Base-by-base conservation (phyloP, 176 grass and related monocot species). In the Lolium rigidum region DNA sequence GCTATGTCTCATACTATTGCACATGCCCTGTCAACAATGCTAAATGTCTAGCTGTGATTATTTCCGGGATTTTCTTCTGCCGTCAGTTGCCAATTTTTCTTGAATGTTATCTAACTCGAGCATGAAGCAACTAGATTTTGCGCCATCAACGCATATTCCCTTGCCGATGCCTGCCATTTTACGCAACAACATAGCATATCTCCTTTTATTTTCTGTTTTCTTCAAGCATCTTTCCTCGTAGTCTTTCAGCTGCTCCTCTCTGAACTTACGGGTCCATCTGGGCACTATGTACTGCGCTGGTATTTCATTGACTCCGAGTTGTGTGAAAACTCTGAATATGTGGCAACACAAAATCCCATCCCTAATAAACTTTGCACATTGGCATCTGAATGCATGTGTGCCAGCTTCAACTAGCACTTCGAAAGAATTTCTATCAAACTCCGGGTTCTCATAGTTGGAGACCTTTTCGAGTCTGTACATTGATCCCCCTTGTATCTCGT, bases 291-390 rank as follows among this genome's bases (percentile, higher is more conserved):
- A 91, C 10, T 60, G 62, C 1, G 4, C 10, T 20, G 89, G 74
- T 38, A 91, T 56, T 72, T 48, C 31, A 47, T 41, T 70, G 15
- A 90, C 63, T 47, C 81, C 75, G n/a, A 83, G 61, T 12, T 83
- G 62, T 15, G 77, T 70, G 71, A 91, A 81, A 54, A 87, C 52
- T 80, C 77, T 91, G 13, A 91, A 62, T 61, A 82, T 55, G 78
- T 91, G 89, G 28, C 68, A 66, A 22, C 80, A 91, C 16, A 87
- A 20, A 47, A 91, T 63, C 31, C 89, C 85, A 61, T 54, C 74
- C 54, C 62, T 80, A 16, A 71, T 70, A 61, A 87, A 87, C 50
- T 83, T 87, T 58, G 60, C 79, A 25, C 89, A 81, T 35, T 73
- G 71, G 21, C 89, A 91, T 28, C 21, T 73, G 28, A 84, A 67